Evolutionary conservation across 2,329 filamentous ascomycete genomes (phyloP).

Genomic region (Alternaria solani): DNA sequence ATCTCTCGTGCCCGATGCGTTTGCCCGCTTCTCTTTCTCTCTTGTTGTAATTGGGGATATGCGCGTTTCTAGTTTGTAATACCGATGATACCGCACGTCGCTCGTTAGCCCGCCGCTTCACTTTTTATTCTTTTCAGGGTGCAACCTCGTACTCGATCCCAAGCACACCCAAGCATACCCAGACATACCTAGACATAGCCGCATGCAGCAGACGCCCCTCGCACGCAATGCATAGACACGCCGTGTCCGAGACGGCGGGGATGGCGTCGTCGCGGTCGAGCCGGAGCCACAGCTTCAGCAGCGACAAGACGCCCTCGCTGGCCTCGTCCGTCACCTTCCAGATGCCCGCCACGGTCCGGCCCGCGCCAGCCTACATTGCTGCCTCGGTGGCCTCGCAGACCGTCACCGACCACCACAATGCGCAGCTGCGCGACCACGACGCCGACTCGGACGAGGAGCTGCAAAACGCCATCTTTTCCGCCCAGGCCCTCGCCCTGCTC

Average conservation of each 20-base stretch:
- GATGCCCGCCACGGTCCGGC: conserved; percentile 74
- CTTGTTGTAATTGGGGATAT: not conserved
- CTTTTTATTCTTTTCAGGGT: conserved; percentile 20
- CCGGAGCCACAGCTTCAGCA: conserved; percentile 67
- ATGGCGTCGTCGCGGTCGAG: conserved; percentile 49
- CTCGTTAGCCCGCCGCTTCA: conserved; percentile 18
- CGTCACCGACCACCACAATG: conserved; percentile 86
- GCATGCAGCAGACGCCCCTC: conserved; percentile 6
- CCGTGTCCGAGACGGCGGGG: conserved; percentile 45
- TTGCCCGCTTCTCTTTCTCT: not conserved
- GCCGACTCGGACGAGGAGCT: conserved; percentile 65
- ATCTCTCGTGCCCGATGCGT: conserved; percentile 9
- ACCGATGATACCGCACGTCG: not conserved
- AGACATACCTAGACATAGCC: too few species aligned
- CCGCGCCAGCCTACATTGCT: conserved; percentile 86
- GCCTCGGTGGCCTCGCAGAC: conserved; percentile 88
- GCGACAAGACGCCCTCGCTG: conserved; percentile 70
- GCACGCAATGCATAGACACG: conserved; percentile 45
- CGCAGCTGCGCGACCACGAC: conserved; percentile 73
- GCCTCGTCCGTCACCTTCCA: conserved; percentile 59
- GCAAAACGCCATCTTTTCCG: conserved; percentile 76
- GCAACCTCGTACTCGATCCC: not conserved
- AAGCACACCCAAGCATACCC: too few species aligned
- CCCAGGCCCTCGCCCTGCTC: conserved; percentile 76
- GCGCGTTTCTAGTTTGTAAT: not conserved